Percentiles rank a stretch among this genome's conserved stretches.
These are phyloP conservation scores for Mucuna pruriens DNA, from an alignment of 306 rosid species.

Conservation along the genomic window DNA sequence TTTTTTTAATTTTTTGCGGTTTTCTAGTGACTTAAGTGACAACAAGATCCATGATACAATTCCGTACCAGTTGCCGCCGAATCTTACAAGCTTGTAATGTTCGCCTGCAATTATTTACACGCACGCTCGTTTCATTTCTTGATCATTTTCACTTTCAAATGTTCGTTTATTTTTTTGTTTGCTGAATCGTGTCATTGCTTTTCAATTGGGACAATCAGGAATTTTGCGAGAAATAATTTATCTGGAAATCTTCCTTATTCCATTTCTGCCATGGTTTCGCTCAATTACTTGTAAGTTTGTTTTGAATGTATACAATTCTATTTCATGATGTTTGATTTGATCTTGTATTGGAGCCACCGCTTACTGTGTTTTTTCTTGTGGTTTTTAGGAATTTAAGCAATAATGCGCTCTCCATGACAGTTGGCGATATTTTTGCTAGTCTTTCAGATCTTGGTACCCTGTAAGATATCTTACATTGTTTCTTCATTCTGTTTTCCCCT, in stretches of 20 bases:
- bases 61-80: conserved; percentile 94
- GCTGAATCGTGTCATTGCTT: conserved; percentile 4
- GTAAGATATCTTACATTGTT: conserved; percentile 60
- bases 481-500: conserved; percentile 6
- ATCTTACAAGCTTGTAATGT: conserved; percentile 90
- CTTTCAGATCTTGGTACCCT: conserved; percentile 63
- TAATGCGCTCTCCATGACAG: conserved; percentile 62
- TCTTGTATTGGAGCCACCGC: conserved; percentile 28
- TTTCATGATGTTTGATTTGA: conserved; percentile 19
- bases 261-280: conserved; percentile 70
- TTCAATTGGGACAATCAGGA: conserved; percentile 54
- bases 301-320: conserved; percentile 6
- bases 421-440: conserved; percentile 68
- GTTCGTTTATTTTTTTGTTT: conserved; percentile 2
- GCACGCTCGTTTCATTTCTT: conserved; percentile 19
- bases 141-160: conserved; percentile 21
- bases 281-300: conserved; percentile 79
- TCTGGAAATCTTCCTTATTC: conserved; percentile 97
- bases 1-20: conserved; percentile 17
- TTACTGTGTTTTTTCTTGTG: conserved; percentile 21
- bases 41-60: conserved; percentile 78
- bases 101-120: conserved; percentile 11
- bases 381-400: conserved; percentile 76
- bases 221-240: conserved; percentile 78
- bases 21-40: conserved; percentile 76